Conservation (phyloP, 2,329 filamentous ascomycete genomes). For the Aplosporella prunicola region DNA sequence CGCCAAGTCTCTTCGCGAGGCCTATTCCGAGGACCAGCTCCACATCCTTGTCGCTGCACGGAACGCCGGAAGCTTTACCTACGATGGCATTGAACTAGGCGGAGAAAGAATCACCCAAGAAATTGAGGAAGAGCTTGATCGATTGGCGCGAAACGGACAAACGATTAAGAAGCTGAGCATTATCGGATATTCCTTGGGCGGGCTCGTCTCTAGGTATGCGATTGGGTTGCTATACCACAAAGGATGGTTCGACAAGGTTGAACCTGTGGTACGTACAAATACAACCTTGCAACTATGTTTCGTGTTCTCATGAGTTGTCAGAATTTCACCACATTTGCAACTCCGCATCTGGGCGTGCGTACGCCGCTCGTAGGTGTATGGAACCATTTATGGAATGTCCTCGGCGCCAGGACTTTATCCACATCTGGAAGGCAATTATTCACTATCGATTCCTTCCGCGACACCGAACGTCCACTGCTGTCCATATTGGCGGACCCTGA, state of each 20-base stretch:
- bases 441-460: constrained; percentile 73
- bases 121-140: constrained; percentile 49
- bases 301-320: constrained; percentile 20
- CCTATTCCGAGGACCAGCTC: constrained; percentile 52
- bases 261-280: constrained; percentile 60
- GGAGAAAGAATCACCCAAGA: constrained; percentile 57
- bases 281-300: not conserved
- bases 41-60: constrained; percentile 63
- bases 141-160: constrained; percentile 51
- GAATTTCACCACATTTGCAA: constrained; percentile 91
- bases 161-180: constrained; percentile 75
- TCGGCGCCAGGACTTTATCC: constrained; percentile 73
- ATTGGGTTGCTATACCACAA: constrained; percentile 74
- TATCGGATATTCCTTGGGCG: constrained; percentile 82
- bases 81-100: constrained; percentile 59
- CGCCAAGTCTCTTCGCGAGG: constrained; percentile 53
- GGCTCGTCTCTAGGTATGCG: constrained; percentile 76
- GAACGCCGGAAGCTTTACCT: constrained; percentile 62
- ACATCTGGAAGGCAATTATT: constrained; percentile 82
- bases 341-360: constrained; percentile 55
- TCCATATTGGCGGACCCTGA: constrained; percentile 71
- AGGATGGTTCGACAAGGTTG: constrained; percentile 66
- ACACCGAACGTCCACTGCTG: constrained; percentile 71
- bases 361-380: constrained; percentile 35
- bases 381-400: constrained; percentile 55